Conservation (phyloP, 1,284 basidiomycete genomes). For the Neonothopanus nambi region DNA sequence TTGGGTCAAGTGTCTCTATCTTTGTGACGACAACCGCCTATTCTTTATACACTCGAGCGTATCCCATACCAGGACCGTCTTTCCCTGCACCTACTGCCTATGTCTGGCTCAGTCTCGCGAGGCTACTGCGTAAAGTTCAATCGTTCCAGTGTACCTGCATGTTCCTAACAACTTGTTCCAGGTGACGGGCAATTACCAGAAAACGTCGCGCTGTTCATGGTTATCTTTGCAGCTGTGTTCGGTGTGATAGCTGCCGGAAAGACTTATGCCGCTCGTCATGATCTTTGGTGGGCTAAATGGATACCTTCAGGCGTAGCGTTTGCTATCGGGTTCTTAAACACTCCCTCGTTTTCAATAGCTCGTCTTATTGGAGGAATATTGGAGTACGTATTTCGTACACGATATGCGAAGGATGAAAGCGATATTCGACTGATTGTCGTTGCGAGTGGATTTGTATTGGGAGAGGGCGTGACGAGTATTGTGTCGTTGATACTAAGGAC, state of each 20-base stretch:
- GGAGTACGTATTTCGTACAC: slow-evolving; percentile 68
- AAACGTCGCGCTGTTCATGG: slow-evolving; percentile 81
- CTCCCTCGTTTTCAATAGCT: slow-evolving; percentile 92
- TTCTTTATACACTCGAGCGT: slow-evolving; percentile 84
- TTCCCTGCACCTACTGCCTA: slow-evolving; percentile 95
- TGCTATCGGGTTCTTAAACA: slow-evolving; percentile 91
- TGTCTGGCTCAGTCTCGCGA: slow-evolving; percentile 88
- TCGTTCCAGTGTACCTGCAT: slow-evolving; percentile 3
- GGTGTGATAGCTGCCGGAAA: slow-evolving; percentile 69
- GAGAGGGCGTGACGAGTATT: slow-evolving; percentile 90
- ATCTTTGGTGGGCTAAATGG: slow-evolving; percentile 60
- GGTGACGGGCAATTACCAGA: slow-evolving; percentile 83
- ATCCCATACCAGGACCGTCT: slow-evolving; percentile 83
- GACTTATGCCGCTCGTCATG: slow-evolving; percentile 51
- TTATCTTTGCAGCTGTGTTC: slow-evolving; percentile 73
- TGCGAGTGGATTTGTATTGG: slow-evolving; percentile 93
- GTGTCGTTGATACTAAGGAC: slow-evolving; percentile 77
- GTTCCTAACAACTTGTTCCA: slow-evolving; percentile 30
- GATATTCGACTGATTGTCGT: slow-evolving; percentile 84
- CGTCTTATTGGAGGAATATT: slow-evolving; percentile 86
- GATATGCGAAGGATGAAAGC: slow-evolving; percentile 45
- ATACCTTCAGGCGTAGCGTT: slow-evolving; percentile 91
- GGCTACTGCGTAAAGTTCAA: slow-evolving; percentile 71
- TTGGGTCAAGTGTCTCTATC: slow-evolving; percentile 86
- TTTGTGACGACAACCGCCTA: slow-evolving; percentile 88